Evolutionary conservation across 257 asterid species (phyloP).

Genomic region (Lantana camara): DNA sequence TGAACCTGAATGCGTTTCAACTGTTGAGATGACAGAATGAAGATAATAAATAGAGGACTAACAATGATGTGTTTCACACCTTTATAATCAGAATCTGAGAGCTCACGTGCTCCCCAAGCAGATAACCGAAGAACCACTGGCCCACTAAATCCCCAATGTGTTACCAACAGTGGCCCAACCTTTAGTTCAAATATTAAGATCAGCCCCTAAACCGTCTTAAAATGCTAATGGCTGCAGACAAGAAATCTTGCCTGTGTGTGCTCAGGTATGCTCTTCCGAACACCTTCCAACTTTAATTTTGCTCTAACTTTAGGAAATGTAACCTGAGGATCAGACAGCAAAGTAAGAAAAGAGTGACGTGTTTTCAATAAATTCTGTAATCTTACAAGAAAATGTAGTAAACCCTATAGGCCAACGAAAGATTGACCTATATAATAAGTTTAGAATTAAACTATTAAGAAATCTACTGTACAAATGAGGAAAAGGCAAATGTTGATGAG

Average conservation of each 20-base stretch:
- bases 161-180: slow-evolving; percentile 94
- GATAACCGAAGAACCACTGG: slow-evolving; percentile 92
- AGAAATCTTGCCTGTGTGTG: slow-evolving; percentile 78
- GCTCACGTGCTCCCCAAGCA: slow-evolving; percentile 98
- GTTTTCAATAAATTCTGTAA: too few species aligned
- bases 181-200: slow-evolving; percentile 39
- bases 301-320: slow-evolving; percentile 83
- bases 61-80: slow-evolving; percentile 42
- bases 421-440: too few species aligned
- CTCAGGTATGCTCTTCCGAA: slow-evolving; percentile 64
- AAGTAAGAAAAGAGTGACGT: neutral
- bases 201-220: slow-evolving; percentile 16
- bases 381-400: too few species aligned
- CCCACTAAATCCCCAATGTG: slow-evolving; percentile 99
- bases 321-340: slow-evolving; percentile 46
- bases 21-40: slow-evolving; percentile 28
- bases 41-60: slow-evolving; percentile 8
- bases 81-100: slow-evolving; percentile 69
- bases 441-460: too few species aligned
- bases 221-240: slow-evolving; percentile 20
- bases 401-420: too few species aligned
- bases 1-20: slow-evolving; percentile 52
- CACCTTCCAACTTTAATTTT: slow-evolving; percentile 60
- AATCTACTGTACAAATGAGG: slow-evolving; percentile 14
- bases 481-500: slow-evolving; percentile 20